A percentile compares a stretch with the other conserved stretches of the same genome.
These are phyloP conservation scores for Cornus kousa DNA, from an alignment of 148 eudicot species.

Conservation along the genomic window DNA sequence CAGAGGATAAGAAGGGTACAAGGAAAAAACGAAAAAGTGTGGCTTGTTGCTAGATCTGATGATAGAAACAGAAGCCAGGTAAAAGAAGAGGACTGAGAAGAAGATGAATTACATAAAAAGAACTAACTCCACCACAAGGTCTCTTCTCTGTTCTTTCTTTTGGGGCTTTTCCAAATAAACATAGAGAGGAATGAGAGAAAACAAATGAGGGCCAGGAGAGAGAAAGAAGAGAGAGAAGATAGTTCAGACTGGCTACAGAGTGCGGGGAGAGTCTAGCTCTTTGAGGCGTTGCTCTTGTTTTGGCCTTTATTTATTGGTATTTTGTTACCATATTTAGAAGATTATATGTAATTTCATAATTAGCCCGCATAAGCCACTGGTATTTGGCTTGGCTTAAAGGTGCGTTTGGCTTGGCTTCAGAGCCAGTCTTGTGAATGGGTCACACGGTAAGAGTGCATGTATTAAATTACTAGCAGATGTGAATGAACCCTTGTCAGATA, in stretches of 20 bases:
- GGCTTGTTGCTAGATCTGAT: conserved; percentile 37
- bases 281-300: conserved; percentile 21
- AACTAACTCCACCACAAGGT: not conserved
- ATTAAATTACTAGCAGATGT: not conserved
- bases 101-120: conserved; percentile 1
- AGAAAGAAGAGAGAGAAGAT: conserved; percentile 30
- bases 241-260: conserved; percentile 18
- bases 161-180: conserved; percentile 1
- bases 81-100: conserved; percentile 5
- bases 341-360: not conserved
- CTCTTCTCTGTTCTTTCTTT: not conserved
- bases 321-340: not conserved
- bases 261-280: conserved; percentile 11
- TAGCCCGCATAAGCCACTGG: not conserved
- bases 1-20: conserved; percentile 6
- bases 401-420: conserved; percentile 13
- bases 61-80: conserved; percentile 3
- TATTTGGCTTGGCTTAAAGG: conserved; percentile 21
- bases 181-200: conserved; percentile 2
- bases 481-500: conserved; percentile 13
- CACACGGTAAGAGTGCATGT: not conserved
- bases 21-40: not conserved
- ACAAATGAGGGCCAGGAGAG: not conserved
- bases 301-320: conserved; percentile 25
- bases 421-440: not conserved